phyloP scores from a whole-genome alignment of 2,329 filamentous ascomycete species.

The Aspergillus spinulosporus region DNA sequence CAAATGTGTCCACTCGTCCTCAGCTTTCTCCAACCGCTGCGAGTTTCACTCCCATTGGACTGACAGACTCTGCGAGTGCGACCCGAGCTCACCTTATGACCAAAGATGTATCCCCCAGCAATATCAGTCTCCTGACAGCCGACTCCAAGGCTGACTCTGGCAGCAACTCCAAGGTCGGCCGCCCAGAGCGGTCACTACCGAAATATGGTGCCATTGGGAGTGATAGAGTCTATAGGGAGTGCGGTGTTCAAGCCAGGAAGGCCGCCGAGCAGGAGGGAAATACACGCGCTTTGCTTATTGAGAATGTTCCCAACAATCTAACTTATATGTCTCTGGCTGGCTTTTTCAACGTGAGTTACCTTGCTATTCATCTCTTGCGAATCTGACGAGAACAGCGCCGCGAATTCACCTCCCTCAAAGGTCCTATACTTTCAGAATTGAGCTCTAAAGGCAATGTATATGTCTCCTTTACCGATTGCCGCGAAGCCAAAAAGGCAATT shows the following conservation, averaged over 20 bases:
- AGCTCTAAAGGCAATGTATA: slow-evolving; percentile 48
- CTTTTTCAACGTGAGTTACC: slow-evolving; percentile 41
- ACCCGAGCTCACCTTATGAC: slow-evolving; percentile 14
- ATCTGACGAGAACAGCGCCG: slow-evolving; percentile 26
- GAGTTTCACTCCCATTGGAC: slow-evolving; percentile 57
- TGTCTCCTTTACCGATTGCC: slow-evolving; percentile 61
- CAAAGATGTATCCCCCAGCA: slow-evolving; percentile 16
- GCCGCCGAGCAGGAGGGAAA: slow-evolving; percentile 30
- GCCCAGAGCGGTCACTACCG: slow-evolving; percentile 17
- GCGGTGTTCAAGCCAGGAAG: slow-evolving; percentile 10
- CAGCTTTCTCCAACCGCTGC: slow-evolving; percentile 65
- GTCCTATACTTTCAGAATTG: slow-evolving; percentile 40
- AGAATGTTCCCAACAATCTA: slow-evolving; percentile 33
- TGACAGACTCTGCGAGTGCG: slow-evolving; percentile 16
- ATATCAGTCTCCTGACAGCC: slow-evolving; percentile 23
- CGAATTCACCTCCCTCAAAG: slow-evolving; percentile 39
- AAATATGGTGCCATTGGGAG: slow-evolving; percentile 29
- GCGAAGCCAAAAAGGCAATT: slow-evolving; percentile 57
- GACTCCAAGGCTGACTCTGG: slow-evolving; percentile 24
- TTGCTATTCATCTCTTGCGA: not conserved
- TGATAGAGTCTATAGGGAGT: slow-evolving; percentile 16
- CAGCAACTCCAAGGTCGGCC: slow-evolving; percentile 7
- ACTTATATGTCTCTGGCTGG: slow-evolving; percentile 38
- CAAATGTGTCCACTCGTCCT: slow-evolving; percentile 19
- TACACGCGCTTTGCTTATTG: slow-evolving; percentile 35